These are phyloP conservation scores for Populus tomentosa DNA, from an alignment of 441 rosid species.

Conservation along the genomic window DNA sequence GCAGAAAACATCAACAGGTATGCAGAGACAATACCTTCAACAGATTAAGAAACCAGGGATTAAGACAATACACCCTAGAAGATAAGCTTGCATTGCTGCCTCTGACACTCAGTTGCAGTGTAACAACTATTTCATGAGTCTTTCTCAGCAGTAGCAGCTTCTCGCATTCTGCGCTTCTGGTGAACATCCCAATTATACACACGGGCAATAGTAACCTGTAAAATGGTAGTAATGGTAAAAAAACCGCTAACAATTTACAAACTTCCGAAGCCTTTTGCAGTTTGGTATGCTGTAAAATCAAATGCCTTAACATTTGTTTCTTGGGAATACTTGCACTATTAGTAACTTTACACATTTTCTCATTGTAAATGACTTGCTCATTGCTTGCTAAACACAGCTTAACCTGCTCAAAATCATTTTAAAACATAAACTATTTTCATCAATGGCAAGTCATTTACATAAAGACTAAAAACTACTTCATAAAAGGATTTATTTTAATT, in stretches of 20 bases:
- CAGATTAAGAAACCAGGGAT: not conserved
- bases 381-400: not conserved
- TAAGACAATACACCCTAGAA: not conserved
- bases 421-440: not conserved
- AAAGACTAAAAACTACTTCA: not conserved
- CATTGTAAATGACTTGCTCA: not conserved
- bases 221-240: not conserved
- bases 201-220: constrained; percentile 73
- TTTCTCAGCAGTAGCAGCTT: constrained; percentile 37
- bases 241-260: not conserved
- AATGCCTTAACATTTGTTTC: not conserved
- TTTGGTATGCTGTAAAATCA: not conserved
- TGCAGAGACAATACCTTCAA: constrained; percentile 1
- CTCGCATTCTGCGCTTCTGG: constrained; percentile 57
- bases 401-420: not conserved
- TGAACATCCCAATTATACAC: constrained; percentile 89
- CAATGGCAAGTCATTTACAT: not conserved
- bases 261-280: not conserved
- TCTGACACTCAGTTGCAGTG: not conserved
- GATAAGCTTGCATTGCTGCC: not conserved
- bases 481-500: not conserved
- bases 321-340: not conserved
- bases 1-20: not conserved
- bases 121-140: constrained; percentile 33
- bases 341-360: not conserved